Percentiles rank a stretch among this genome's conserved stretches.
phyloP scores from a whole-genome alignment of 495 filamentous ascomycete genomes.

The Parathielavia appendiculata region DNA sequence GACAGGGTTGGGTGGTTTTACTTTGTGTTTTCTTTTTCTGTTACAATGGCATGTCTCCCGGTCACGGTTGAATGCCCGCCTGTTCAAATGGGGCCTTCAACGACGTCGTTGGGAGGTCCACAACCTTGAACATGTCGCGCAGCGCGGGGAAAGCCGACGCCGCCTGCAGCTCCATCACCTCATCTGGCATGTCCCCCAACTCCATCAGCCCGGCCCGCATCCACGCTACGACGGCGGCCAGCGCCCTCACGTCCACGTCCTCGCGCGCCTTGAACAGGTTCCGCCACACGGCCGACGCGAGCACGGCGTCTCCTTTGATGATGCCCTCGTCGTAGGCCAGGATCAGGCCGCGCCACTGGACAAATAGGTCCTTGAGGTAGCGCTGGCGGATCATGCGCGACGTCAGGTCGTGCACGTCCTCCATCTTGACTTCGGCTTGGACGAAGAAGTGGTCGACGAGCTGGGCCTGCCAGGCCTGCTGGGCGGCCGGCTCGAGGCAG shows the following conservation, averaged over 20 bases:
- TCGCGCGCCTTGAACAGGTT: slow-evolving; percentile 77
- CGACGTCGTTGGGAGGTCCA: slow-evolving; percentile 32
- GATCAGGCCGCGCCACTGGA: slow-evolving; percentile 82
- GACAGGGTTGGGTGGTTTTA: not conserved
- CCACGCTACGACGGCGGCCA: slow-evolving; percentile 74
- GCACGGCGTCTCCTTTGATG: slow-evolving; percentile 73
- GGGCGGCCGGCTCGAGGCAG: slow-evolving; percentile 54
- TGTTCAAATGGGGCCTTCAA: slow-evolving; percentile 22
- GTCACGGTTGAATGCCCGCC: not conserved
- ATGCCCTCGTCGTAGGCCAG: slow-evolving; percentile 86
- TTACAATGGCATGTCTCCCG: not conserved
- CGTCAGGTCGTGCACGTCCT: slow-evolving; percentile 58
- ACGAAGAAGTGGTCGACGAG: slow-evolving; percentile 91
- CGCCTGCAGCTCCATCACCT: slow-evolving; percentile 34
- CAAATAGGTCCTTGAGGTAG: slow-evolving; percentile 87
- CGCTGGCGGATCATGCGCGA: slow-evolving; percentile 64
- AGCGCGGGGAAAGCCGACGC: slow-evolving; percentile 39
- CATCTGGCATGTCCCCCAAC: slow-evolving; percentile 60
- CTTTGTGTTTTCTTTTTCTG: not conserved
- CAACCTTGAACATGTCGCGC: slow-evolving; percentile 38
- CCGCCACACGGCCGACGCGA: slow-evolving; percentile 86
- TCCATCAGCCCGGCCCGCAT: slow-evolving; percentile 62
- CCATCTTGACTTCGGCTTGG: slow-evolving; percentile 84
- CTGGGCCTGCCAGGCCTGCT: slow-evolving; percentile 40
- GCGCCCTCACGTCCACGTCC: slow-evolving; percentile 62